Evolutionary conservation across 768 basidiomycete species (phyloP).

Genomic region (Myochromella boudieri): DNA sequence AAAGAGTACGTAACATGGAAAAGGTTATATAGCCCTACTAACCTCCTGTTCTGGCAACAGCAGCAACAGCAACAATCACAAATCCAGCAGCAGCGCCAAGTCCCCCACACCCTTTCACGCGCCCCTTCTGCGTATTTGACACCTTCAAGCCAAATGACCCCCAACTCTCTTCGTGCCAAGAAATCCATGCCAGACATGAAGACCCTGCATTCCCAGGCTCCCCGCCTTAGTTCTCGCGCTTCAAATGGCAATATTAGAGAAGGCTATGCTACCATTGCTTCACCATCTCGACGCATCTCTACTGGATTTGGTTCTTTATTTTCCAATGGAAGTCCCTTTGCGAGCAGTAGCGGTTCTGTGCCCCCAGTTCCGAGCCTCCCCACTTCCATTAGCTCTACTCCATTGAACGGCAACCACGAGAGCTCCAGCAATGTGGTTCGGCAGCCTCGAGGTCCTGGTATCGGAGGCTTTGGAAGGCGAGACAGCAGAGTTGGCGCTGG

Average conservation of each 20-base stretch:
- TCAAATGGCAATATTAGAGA: constrained; percentile 89
- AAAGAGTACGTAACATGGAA: constrained; percentile 54
- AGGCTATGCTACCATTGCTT: constrained; percentile 85
- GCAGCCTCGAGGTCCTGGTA: constrained; percentile 83
- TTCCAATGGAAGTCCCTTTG: constrained; percentile 50
- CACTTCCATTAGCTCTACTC: constrained; percentile 44
- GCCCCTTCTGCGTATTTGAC: constrained; percentile 80
- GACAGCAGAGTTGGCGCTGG: constrained; percentile 54
- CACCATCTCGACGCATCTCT: constrained; percentile 76
- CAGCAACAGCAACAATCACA: constrained; percentile 39
- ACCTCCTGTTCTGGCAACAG: constrained; percentile 7
- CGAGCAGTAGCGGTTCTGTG: constrained; percentile 36
- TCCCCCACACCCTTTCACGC: constrained; percentile 64
- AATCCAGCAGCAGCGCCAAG: constrained; percentile 43
- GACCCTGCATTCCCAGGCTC: constrained; percentile 76
- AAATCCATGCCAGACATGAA: constrained; percentile 99
- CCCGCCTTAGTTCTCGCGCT: constrained; percentile 74
- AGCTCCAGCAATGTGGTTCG: constrained; percentile 63
- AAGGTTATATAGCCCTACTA: constrained; percentile 1
- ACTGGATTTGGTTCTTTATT: constrained; percentile 73
- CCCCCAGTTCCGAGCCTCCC: constrained; percentile 85
- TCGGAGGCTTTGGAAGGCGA: constrained; percentile 69
- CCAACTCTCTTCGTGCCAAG: constrained; percentile 77
- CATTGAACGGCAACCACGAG: constrained; percentile 46
- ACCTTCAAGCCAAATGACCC: constrained; percentile 47